Base-by-base conservation (phyloP, 192 early-diverging fungal genomes). In the Dispira parvispora region DNA sequence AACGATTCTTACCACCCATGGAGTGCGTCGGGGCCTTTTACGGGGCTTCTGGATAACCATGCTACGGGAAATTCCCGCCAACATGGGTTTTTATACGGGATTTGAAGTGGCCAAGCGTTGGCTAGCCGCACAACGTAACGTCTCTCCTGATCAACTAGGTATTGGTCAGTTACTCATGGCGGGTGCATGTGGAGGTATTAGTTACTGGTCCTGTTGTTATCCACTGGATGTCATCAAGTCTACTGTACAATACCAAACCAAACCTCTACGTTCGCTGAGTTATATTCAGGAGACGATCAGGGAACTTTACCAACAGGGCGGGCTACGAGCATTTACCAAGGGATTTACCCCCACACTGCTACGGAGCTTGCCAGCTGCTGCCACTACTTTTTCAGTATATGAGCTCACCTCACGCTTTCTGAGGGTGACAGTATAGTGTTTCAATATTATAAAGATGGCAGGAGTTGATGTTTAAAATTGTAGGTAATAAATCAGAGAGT, bases 171-270 rank as follows among this genome's bases (percentile, higher is more conserved):
- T 90, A 16, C 88, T 94, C 85, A 52, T 77, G 9, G 75, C 91
- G 8, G 91, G 91, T n/a, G 82, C 91, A 9, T 70, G 78, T 26
- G 91, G 84, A 27, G 91, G 91, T 43, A 62, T 89, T 25, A 74
- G 80, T 49, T 91, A 90, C 67, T 94, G 91, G 91, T 65, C 81
- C 10, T 78, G 75, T 11, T 84, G 84, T 70, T 94, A 94, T 64
- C 91, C 91, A 20, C 72, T 94, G 23, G 91, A 94, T 63, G 85
- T 91, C 45, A 77, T 89, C 60, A 94, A 94, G 67, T 87, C 85
- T 45, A 75, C 80, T 62, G 79, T 85, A 14, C 88, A 90, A 68
- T 82, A 84, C 63, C 71, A 75, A 53, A 64, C 69, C 0, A 67
- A 67, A 8, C 79, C 84, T 14, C 21, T 60, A n/a, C 86, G 85